A percentile compares a stretch with the other conserved stretches of the same genome.
Conservation (phyloP, 306 rosid species). For the Lablab purpureus region DNA sequence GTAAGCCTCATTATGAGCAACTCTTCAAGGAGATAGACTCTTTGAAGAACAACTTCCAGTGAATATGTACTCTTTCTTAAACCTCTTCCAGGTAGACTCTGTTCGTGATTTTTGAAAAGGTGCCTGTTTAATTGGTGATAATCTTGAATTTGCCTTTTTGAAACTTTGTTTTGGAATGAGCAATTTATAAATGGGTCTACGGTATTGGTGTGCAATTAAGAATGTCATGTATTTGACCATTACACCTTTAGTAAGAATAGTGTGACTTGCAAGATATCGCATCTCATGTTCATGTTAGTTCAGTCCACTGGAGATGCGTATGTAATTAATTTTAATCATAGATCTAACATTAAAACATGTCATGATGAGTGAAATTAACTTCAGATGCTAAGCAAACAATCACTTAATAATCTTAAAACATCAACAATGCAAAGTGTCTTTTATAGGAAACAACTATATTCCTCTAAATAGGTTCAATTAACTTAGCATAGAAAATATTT, state of each 20-base stretch:
- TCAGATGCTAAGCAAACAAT: background rate
- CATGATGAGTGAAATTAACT: background rate
- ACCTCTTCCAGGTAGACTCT: too few species aligned
- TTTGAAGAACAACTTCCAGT: too few species aligned
- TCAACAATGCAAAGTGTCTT: too few species aligned
- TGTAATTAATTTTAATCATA: background rate
- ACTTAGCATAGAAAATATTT: background rate
- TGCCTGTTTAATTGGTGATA: too few species aligned
- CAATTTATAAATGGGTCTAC: too few species aligned
- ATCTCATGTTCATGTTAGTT: background rate
- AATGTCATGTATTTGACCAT: conserved; percentile 42
- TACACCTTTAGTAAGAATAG: conserved; percentile 40
- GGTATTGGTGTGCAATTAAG: conserved; percentile 46
- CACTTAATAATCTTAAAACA: background rate
- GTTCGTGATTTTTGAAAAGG: too few species aligned
- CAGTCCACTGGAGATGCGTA: background rate
- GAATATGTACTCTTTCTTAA: too few species aligned
- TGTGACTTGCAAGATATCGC: conserved; percentile 18
- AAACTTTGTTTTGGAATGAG: too few species aligned
- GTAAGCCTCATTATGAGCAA: too few species aligned
- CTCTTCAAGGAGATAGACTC: too few species aligned
- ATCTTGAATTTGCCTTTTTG: too few species aligned
- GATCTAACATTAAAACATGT: background rate
- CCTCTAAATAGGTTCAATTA: background rate
- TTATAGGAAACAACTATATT: background rate